Base-by-base conservation (phyloP, 768 basidiomycete genomes). In the Calocera cornea region DNA sequence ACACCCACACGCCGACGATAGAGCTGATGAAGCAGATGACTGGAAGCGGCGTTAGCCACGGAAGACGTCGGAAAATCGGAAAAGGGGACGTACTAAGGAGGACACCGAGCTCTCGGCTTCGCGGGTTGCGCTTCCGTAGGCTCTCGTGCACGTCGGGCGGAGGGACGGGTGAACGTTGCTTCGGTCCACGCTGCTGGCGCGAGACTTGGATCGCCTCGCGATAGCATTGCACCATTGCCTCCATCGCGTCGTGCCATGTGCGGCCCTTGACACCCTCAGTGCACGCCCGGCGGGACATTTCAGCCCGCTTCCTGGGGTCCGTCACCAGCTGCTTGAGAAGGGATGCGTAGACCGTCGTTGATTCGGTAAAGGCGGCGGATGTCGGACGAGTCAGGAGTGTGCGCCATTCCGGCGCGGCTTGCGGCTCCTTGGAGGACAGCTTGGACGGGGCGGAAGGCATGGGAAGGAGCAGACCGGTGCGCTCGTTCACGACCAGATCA, bases 401-500 rank as follows among this genome's bases (percentile, higher is more conserved):
- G 54, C 54, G 54, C 54, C 54, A 60, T 31, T 60, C 54, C 31
- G 54, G 54, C 31, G 54, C 54, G 14, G 54, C 27, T 33, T 60
- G 54, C 24, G 54, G 54, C 31, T 60, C 31, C 14, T 33, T 22
- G 27, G 54, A 60, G 10, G 19, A 5, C 24, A 60, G 5, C 7
- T 27, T 29, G 10, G 54, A 27, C 5, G 54, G 22, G 3, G 24
- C 14, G 5, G 24, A 16, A 11, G 54, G 54, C 54, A 60, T 60
- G 22, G 66, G 66, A 12, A 67, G 44, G 2, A 67, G 50, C 12
- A 67, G 66, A 10, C 66, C 66, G 49, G 49, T 67, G 11, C 49
- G 33, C 38, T 40, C 47, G 24, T 67, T 49, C 27, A 1, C 49
- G 34, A 67, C 49, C 2, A 60, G 54, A 31, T 60, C 54, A 83